Evolutionary conservation across 208 protist species (phyloP), one percentile per base, ranked within the genome.

Genomic region (Paratrypanosoma confusum): DNA sequence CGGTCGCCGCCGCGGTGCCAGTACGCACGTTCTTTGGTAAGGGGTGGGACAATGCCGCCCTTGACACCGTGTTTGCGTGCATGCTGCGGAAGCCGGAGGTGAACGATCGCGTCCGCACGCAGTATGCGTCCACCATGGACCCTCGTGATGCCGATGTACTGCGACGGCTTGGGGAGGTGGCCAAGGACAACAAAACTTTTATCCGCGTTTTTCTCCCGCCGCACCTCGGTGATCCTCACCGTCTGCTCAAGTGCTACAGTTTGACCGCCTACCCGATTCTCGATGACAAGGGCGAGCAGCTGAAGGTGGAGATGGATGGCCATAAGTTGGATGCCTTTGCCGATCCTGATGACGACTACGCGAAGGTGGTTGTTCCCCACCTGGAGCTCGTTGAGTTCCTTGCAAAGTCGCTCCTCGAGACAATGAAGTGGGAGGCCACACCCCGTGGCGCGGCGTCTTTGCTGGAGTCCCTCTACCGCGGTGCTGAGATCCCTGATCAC

Each of bases 261-360:
- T 59, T 91, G 40, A 91, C 78, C 64, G 81, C 81, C 25, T 91
- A 91, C 63, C 81, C 81, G 18, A 91, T 91, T 47, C 72, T 91
- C 39, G 81, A 91, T 42, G 81, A 91, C 45, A 87, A 86, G 57
- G 81, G 81, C 27, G 74, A 76, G 22, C 81, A 86, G 56, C 59
- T 85, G 23, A 91, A 83, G 60, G 78, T 87, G 29, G 73, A 87
- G 59, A 80, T 91, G 66, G 78, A 87, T 45, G 77, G 74, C 33
- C 47, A 76, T 21, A 71, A 86, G 53, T 69, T 91, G 41, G 77
- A 86, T 29, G 77, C 78, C 1, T 91, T 91, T 43, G 81, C 81
- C 2, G 81, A 91, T 45, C 81, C 81, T 24, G 81, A 91, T 68
- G 81, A 91, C 50, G 81, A 91, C 62, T 91, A 81, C 57, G 65